Base-by-base conservation (phyloP, 352 stramenopile genomes). In the Phytophthora pluvialis region DNA sequence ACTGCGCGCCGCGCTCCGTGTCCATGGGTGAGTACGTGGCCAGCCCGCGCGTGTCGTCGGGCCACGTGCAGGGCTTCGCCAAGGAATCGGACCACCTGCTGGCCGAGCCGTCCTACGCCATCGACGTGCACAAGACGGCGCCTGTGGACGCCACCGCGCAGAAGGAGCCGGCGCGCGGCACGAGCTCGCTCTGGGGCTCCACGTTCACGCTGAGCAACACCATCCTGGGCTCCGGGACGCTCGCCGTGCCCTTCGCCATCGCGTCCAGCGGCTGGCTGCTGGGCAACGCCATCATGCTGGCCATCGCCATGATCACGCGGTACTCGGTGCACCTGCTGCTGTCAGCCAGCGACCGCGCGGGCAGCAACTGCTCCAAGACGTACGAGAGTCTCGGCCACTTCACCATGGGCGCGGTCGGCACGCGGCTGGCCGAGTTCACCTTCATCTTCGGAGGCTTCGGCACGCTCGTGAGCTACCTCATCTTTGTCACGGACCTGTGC, bases 361-460 rank as follows among this genome's bases (percentile, higher is more conserved):
- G 84, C 18, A 68, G 65, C 28, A 74, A 85, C 47, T 86, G 78
- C 55, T 80, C 84, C 46, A 86, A 85, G 46, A 93, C 84, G 51
- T 93, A 93, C 68, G 83, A 93, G 55, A 87, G 74, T 57, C 60
- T 93, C 7, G 83, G 83, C 0, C 83, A 93, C 57, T 88, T 81
- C 50, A 93, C 83, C 0, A 86, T 93, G 81, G 83, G 81, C 31
- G 69, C 64, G 1, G 72, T 81, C 16, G 81, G 83, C 48, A 88
- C 81, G 45, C 61, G 67, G 32, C 56, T 93, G 31, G 83, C 83
- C 28, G 81, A 93, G 67, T 93, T 93, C 52, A 93, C 83, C 12
- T 93, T 93, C 69, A 93, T 93, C 55, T 91, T 93, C 48, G 83
- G 83, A n/a, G 83, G 83, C 16, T 93, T 93, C 25, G 84, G 84